Conservation (phyloP, 306 rosid species). For the Lathyrus tuberosus region DNA sequence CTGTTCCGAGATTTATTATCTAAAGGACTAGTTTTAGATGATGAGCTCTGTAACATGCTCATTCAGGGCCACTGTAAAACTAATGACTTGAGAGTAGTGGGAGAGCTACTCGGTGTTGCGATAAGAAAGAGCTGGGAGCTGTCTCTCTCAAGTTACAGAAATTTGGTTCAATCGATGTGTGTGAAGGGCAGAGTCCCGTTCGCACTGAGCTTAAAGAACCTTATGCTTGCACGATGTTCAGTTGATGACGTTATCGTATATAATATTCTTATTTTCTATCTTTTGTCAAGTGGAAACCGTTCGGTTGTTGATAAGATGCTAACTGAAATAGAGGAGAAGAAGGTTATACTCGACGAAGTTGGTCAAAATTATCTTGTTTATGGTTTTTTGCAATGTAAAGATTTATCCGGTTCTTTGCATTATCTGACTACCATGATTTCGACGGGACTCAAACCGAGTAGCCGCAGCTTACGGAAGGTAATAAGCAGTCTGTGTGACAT, state of each 20-base stretch:
- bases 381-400: constrained; percentile 66
- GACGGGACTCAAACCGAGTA: constrained; percentile 62
- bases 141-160: constrained; percentile 58
- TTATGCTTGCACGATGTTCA: constrained; percentile 60
- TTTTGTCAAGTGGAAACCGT: constrained; percentile 56
- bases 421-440: constrained; percentile 69
- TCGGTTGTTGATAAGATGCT: constrained; percentile 49
- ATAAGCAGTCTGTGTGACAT: constrained; percentile 58
- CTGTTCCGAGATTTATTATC: constrained; percentile 56
- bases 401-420: constrained; percentile 52
- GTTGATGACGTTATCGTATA: constrained; percentile 49
- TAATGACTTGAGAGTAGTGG: constrained; percentile 52
- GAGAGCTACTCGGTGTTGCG: constrained; percentile 63
- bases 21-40: constrained; percentile 52
- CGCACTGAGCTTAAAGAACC: constrained; percentile 61
- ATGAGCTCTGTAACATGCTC: constrained; percentile 56
- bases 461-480: constrained; percentile 65
- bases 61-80: constrained; percentile 64
- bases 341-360: constrained; percentile 58
- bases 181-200: constrained; percentile 49
- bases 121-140: constrained; percentile 54
- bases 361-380: constrained; percentile 72
- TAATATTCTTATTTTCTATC: constrained; percentile 75
- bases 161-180: constrained; percentile 58
- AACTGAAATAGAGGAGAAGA: constrained; percentile 60